phyloP scores from a whole-genome alignment of 2,329 filamentous ascomycete species.

The Colletotrichum musicola region DNA sequence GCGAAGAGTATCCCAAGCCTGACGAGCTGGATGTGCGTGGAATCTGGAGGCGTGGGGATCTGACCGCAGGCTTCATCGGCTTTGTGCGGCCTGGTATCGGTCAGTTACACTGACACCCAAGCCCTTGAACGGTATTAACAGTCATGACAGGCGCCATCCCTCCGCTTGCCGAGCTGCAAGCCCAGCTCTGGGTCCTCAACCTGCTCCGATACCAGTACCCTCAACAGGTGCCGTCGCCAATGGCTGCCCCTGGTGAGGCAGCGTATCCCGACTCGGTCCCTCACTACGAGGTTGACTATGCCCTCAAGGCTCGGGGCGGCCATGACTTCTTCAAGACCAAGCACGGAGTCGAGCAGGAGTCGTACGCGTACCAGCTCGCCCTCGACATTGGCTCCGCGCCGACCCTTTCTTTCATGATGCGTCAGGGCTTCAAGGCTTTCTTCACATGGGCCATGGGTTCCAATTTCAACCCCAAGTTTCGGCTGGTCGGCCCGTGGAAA shows the following conservation, averaged over 20 bases:
- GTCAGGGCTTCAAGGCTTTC: constrained; percentile 51
- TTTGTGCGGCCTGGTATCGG: constrained; percentile 60
- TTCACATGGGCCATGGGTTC: constrained; percentile 62
- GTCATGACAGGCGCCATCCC: constrained; percentile 56
- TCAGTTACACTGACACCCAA: constrained; percentile 33
- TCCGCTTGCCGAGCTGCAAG: constrained; percentile 62
- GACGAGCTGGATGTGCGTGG: constrained; percentile 64
- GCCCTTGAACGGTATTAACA: too few species aligned
- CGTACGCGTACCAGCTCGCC: constrained; percentile 63
- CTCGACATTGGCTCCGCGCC: constrained; percentile 61
- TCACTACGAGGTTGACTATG: constrained; percentile 55
- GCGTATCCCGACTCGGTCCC: constrained; percentile 44
- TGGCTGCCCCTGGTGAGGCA: neutral
- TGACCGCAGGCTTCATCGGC: constrained; percentile 59
- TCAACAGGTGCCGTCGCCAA: constrained; percentile 36
- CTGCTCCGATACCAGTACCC: constrained; percentile 50
- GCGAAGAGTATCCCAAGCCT: constrained; percentile 55
- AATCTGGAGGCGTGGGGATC: constrained; percentile 59
- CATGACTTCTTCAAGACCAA: constrained; percentile 52
- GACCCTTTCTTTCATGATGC: constrained; percentile 49
- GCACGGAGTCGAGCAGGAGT: constrained; percentile 62
- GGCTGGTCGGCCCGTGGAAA: constrained; percentile 59
- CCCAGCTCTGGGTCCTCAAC: constrained; percentile 59
- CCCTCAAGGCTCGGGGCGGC: constrained; percentile 49
- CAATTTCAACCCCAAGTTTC: constrained; percentile 64